Evolutionary conservation across 148 eudicot species (phyloP).

Genomic region (Silene latifolia): DNA sequence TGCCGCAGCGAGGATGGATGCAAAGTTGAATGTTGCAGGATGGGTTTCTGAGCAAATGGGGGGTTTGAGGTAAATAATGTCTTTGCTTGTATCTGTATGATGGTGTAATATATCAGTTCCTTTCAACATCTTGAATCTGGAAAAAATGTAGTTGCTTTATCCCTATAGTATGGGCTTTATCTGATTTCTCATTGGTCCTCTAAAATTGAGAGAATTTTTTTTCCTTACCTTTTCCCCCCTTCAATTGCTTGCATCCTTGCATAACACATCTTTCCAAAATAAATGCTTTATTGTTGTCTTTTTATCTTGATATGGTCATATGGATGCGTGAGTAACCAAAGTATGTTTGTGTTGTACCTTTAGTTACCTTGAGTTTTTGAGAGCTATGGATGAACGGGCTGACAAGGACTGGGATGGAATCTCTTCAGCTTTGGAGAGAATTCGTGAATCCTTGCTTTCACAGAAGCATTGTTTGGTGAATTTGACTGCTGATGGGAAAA

Average conservation of each 20-base stretch:
- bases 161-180: background rate
- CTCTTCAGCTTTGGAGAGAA: constrained; percentile 84
- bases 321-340: background rate
- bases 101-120: background rate
- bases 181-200: background rate
- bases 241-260: background rate
- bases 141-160: background rate
- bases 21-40: constrained; percentile 90
- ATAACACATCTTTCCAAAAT: background rate
- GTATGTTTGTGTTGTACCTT: constrained; percentile 22
- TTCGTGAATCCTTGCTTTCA: constrained; percentile 66
- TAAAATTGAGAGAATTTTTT: background rate
- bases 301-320: background rate
- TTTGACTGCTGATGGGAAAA: constrained; percentile 88
- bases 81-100: background rate
- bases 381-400: constrained; percentile 64
- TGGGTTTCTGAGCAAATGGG: constrained; percentile 98
- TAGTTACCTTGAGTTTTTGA: constrained; percentile 84
- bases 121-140: background rate
- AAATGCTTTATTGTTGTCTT: no score
- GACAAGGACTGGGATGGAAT: constrained; percentile 80
- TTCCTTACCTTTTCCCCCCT: background rate
- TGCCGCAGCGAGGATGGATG: constrained; percentile 97
- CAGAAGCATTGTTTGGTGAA: constrained; percentile 79
- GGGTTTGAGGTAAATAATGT: constrained; percentile 64